Evolutionary conservation across 2,329 filamentous ascomycete genomes (phyloP).

Genomic region (Tolypocladium amazonense): DNA sequence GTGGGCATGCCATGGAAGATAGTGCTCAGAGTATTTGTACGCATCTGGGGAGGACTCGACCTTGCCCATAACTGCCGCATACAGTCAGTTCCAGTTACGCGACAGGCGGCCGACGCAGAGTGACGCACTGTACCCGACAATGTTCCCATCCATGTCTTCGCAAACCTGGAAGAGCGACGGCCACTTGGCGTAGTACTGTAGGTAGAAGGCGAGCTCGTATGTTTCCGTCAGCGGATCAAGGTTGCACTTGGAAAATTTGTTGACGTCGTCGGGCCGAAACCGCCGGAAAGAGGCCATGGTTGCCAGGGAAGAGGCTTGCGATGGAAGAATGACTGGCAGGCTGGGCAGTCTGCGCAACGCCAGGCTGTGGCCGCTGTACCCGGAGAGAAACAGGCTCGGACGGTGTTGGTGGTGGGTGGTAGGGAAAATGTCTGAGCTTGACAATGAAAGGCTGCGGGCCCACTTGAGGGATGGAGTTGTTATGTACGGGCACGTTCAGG

Average conservation of each 20-base stretch:
- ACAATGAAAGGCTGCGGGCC: not conserved
- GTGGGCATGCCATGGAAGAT: constrained; percentile 98
- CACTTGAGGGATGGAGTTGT: not conserved
- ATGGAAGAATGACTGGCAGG: not conserved
- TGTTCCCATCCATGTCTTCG: constrained; percentile 74
- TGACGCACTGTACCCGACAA: constrained; percentile 81
- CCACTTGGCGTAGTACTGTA: constrained; percentile 94
- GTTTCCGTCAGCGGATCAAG: constrained; percentile 96
- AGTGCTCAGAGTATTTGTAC: constrained; percentile 69
- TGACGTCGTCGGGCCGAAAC: constrained; percentile 74
- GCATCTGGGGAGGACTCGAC: constrained; percentile 76
- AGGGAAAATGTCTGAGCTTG: not conserved
- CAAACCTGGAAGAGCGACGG: constrained; percentile 89
- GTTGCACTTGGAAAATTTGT: constrained; percentile 88
- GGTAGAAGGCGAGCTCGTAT: constrained; percentile 90
- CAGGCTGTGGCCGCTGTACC: not conserved
- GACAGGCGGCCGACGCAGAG: not conserved
- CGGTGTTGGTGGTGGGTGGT: not conserved
- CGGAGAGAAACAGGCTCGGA: not conserved
- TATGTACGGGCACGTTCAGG: not conserved
- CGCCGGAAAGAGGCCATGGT: constrained; percentile 75
- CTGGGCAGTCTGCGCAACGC: not conserved
- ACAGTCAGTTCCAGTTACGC: constrained; percentile 13
- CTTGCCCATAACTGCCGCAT: constrained; percentile 82
- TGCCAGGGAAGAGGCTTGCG: not conserved